Evolutionary conservation across 768 basidiomycete genomes (phyloP).

Genomic region (Rhizopogon vinicolor): DNA sequence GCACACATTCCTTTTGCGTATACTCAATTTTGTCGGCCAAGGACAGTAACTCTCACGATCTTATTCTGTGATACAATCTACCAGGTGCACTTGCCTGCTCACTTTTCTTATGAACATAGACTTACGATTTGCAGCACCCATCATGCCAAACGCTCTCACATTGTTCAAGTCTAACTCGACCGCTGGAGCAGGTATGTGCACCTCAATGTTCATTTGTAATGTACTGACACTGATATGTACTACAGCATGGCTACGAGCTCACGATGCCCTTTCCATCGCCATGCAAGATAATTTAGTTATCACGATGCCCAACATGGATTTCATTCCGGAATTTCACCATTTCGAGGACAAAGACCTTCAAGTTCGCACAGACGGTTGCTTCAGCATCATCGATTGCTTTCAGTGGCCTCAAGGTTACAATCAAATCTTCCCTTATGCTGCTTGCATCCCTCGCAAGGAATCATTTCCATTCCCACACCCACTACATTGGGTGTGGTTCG

Average conservation of each 20-base stretch:
- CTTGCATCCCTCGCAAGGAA: not conserved
- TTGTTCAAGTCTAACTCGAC: not conserved
- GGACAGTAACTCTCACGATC: too few relatives aligned
- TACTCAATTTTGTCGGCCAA: too few relatives aligned
- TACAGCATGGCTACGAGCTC: not conserved
- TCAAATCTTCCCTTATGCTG: not conserved
- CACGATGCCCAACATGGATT: not conserved
- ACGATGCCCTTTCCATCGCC: not conserved
- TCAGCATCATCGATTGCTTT: too few relatives aligned
- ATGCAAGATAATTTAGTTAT: not conserved
- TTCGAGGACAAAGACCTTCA: not conserved
- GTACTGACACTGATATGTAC: not conserved
- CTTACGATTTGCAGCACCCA: not conserved
- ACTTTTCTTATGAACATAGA: too few relatives aligned
- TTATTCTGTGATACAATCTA: not conserved
- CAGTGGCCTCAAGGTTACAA: not conserved
- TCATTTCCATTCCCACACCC: not conserved
- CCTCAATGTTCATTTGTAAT: not conserved
- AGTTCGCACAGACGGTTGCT: not conserved
- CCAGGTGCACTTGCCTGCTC: not conserved
- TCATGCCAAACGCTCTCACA: not conserved
- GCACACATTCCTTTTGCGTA: too few relatives aligned
- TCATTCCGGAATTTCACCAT: not conserved
- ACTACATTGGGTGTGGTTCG: slow-evolving; percentile 1
- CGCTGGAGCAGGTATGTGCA: not conserved